Percentiles rank a stretch among this genome's conserved stretches.
These are phyloP conservation scores for Mycena pura DNA, from an alignment of 768 basidiomycete genomes.

Conservation along the genomic window DNA sequence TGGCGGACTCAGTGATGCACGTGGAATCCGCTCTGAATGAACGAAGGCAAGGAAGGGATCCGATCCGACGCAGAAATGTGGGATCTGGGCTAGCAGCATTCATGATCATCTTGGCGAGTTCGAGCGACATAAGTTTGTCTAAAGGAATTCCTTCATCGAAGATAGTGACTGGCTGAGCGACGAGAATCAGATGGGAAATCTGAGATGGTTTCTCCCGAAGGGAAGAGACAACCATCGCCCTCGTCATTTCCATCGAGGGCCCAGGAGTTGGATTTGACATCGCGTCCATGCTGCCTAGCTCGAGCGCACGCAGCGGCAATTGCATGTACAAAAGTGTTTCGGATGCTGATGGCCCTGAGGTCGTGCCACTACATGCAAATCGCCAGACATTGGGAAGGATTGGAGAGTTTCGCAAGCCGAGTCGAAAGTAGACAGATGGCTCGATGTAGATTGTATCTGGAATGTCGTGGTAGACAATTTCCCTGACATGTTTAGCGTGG, in stretches of 20 bases:
- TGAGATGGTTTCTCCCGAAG: background rate
- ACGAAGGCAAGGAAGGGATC: background rate
- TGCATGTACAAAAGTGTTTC: constrained; percentile 4
- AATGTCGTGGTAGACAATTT: background rate
- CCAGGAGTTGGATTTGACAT: too few species aligned
- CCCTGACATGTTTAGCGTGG: background rate
- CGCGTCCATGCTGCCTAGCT: background rate
- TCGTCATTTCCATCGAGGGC: too few species aligned
- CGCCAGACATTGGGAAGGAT: background rate
- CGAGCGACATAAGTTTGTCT: background rate
- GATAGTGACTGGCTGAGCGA: background rate
- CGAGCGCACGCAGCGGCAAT: background rate
- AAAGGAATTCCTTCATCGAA: background rate
- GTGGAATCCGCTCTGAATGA: background rate
- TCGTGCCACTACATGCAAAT: background rate
- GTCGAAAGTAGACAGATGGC: constrained; percentile 1
- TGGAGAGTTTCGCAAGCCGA: background rate
- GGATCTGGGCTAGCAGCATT: background rate
- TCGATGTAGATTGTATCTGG: background rate
- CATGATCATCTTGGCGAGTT: background rate
- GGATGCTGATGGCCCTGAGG: background rate
- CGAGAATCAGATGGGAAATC: background rate
- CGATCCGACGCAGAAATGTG: background rate
- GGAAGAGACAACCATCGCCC: background rate
- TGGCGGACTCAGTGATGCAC: background rate